Base-by-base conservation (phyloP, 495 filamentous ascomycete genomes). In the Penicillium malachiteum region DNA sequence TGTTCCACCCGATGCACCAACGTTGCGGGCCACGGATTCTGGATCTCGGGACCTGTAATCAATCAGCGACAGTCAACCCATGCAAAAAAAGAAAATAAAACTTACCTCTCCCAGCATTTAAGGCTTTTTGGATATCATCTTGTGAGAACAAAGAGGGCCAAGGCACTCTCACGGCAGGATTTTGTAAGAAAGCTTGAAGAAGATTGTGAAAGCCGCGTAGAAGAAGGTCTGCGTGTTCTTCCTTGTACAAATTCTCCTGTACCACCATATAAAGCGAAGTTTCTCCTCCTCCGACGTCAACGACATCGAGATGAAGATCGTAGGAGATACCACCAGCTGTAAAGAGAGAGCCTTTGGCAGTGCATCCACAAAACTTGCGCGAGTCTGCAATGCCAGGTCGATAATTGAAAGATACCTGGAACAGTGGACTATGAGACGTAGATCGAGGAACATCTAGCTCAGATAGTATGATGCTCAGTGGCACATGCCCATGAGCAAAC, bases 401-500 rank as follows among this genome's bases (percentile, higher is more conserved):
- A 56, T 76, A 82, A 50, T 78, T 67, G 48, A 76, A 56, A n/a
- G 76, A 65, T 0, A 61, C 64, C 35, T 79, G 76, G 55, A 73
- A 84, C 14, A 68, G 42, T 1, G 68, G 71, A 43, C 51, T 76
- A 43, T 67, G 59, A 12, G 59, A 56, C 3, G 67, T 66, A 10
- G 68, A 74, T 3, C 66, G 65, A 5, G 62, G 56, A 4, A 73
- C 58, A 9, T 66, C 64, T 6, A 78, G 51, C 10, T 71, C 67
- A 0, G 69, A 55, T 0, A 84, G 57, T 0, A 83, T 21, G 0
- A 75, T 60, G 46, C 81, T 70, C 43, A 80, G 78, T 4, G 81
- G 80, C 0, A 81, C 46, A 2, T 56, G 47, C 0, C 48, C n/a
- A 67, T 33, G 2, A 0, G 9, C 48, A 0, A 76, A 55, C 1